Base-by-base conservation (phyloP, 805 yeast species). In the Kuraishia floccosa region DNA sequence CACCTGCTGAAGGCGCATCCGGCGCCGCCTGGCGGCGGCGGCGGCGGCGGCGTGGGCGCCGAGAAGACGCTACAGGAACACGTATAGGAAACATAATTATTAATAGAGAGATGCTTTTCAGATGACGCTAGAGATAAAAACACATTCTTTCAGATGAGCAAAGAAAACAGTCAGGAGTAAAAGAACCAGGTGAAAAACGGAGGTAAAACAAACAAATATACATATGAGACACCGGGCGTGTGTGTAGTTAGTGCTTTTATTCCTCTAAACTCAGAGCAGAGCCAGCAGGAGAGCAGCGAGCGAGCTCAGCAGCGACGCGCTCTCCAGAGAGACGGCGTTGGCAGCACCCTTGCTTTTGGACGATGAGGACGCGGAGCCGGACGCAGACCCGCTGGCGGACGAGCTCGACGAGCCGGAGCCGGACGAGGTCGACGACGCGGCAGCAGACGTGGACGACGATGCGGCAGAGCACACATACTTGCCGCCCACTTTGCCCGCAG, bases 401-500 rank as follows among this genome's bases (percentile, higher is more conserved):
- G 52, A 36, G 18, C 49, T 36, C 17, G 43, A 27, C 24, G 56
- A 28, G 30, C 58, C 34, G 31, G 56, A 33, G 15, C 49, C 25
- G 14, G 40, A 25, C 16, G 49, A 18, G 15, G 44, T 21, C 25
- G 54, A 30, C 17, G 60, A 36, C 13, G 52, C 37, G 25, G 55
- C 38, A 35, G 60, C 52, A 24, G 77, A 60, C 33, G 74, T 58
- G 20, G 72, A 56, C 15, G 63, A 48, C 30, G 71, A 54, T 42
- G 76, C 76, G 58, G 76, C 81, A 46, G 68, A 67, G 66, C 93
- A 82, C 48, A 59, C 68, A 67, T 74, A 87, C 47, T 74, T 65
- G 67, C 84, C 85, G 73, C 98, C 98, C 59, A 91, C 76, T 55
- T 70, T 82, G 61, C 94, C 93, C 47, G 69, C 67, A 50, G 63